Evolutionary conservation across 2,329 filamentous ascomycete species (phyloP), one percentile per base, ranked within the genome.

Genomic region (Fusarium mangiferae): DNA sequence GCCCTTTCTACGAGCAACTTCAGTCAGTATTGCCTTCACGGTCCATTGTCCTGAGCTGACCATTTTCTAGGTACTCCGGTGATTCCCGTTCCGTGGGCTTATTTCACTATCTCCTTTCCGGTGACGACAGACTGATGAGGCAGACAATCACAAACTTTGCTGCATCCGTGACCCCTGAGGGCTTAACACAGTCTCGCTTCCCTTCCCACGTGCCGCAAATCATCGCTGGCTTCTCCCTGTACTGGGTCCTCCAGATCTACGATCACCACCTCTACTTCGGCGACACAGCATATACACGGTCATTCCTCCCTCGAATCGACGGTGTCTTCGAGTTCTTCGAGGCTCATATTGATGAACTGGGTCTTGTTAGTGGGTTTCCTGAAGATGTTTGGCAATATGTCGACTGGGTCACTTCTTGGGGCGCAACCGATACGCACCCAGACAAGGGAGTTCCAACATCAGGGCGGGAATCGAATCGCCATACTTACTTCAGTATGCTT

Each of bases 1-100:
- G 62, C 18, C 56, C 62, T 0, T 65, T 65, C 14, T 65, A 65
- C 5, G 56, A 65, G 1, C 62, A 65, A 44, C 62, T 65, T 3
- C 62, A 65, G 24, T 65, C 3, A 18, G 62, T 5, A 56, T 2
- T 3, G 0, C 7, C 38, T 3, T 8, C 0, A 15, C 0, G 3
- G 1, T 26, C 2, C 2, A 14, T 2, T 20, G 11, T 2, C 3
- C 14, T 33, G 1, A 15, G n/a, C 13, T 56, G 6, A 56, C 56
- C 8, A 35, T 7, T 30, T 2, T 45, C 17, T n/a, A 38, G 20
- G 7, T 22, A 26, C 52, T 65, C 62, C 2, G 45, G 56, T 0
- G 62, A 65, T 15, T 58, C 58, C 9, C 62, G 56, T 5, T 56
- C 52, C 17, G 52, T 56, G 12, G 38, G 52, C 2, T 6, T 56